Percentiles rank a stretch among this genome's conserved stretches.
Conservation (phyloP, 2,329 filamentous ascomycete species). For the Alternaria longipes region DNA sequence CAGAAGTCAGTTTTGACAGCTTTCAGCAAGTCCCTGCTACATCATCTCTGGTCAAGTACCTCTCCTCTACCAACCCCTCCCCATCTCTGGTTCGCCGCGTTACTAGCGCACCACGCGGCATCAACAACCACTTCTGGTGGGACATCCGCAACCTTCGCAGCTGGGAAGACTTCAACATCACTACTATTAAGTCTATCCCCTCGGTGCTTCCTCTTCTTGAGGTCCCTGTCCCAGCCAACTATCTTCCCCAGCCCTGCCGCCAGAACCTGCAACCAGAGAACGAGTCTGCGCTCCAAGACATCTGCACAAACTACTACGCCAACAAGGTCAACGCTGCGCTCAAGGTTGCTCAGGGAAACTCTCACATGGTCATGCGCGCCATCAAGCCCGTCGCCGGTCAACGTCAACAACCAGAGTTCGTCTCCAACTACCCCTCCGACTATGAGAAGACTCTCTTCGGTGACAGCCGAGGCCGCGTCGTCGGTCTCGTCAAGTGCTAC, state of each 20-base stretch:
- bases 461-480: constrained; percentile 67
- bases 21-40: constrained; percentile 53
- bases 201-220: constrained; percentile 76
- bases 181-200: constrained; percentile 75
- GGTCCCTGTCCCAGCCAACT: constrained; percentile 65
- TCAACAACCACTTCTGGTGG: constrained; percentile 92
- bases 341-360: constrained; percentile 74
- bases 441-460: constrained; percentile 59
- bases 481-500: constrained; percentile 89
- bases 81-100: constrained; percentile 83
- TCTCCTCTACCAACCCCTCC: constrained; percentile 81
- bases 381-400: constrained; percentile 50
- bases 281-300: constrained; percentile 76
- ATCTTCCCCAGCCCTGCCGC: constrained; percentile 67
- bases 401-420: constrained; percentile 70
- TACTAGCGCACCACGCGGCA: constrained; percentile 73
- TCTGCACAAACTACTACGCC: constrained; percentile 81
- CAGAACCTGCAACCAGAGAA: constrained; percentile 77
- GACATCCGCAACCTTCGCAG: constrained; percentile 86
- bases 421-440: constrained; percentile 68
- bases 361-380: constrained; percentile 64
- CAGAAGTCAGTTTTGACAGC: constrained; percentile 52
- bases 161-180: constrained; percentile 81
- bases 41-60: constrained; percentile 79
- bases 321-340: constrained; percentile 88